These are phyloP conservation scores for Sicyos baderoa DNA, from an alignment of 306 rosid genomes.

Conservation along the genomic window DNA sequence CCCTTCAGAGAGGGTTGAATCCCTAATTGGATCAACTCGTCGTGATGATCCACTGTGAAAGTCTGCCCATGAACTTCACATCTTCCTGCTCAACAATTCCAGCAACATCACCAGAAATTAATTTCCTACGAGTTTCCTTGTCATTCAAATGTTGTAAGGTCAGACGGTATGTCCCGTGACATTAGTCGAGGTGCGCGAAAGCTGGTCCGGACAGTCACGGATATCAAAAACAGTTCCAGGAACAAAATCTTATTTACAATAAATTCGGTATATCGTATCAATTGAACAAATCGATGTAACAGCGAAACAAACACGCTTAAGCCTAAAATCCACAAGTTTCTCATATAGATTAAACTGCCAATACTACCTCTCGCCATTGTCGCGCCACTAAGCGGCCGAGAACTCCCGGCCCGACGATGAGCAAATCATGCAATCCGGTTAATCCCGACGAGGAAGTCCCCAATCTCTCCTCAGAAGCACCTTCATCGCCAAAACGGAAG, in stretches of 20 bases:
- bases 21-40: slow-evolving; percentile 59
- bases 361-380: slow-evolving; percentile 68
- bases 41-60: slow-evolving; percentile 61
- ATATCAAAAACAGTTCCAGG: too few species aligned
- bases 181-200: too few species aligned
- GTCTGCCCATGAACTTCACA: slow-evolving; percentile 82
- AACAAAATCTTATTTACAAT: too few species aligned
- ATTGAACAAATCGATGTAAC: neutral
- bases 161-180: too few species aligned
- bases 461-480: slow-evolving; percentile 38
- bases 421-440: slow-evolving; percentile 50
- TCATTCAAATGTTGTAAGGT: too few species aligned
- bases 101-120: too few species aligned
- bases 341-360: neutral
- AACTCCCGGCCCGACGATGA: slow-evolving; percentile 89
- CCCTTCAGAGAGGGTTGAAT: slow-evolving; percentile 69
- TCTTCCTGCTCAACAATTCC: slow-evolving; percentile 38
- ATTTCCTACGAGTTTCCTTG: too few species aligned
- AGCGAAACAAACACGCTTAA: neutral
- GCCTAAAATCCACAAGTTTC: neutral
- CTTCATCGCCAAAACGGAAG: slow-evolving; percentile 24
- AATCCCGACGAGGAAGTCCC: slow-evolving; percentile 30
- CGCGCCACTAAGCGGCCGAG: slow-evolving; percentile 86
- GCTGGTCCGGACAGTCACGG: too few species aligned
- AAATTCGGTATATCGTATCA: too few species aligned